These are phyloP conservation scores for Gaeumannomyces tritici DNA, from an alignment of 2,329 filamentous ascomycete species.

Conservation along the genomic window DNA sequence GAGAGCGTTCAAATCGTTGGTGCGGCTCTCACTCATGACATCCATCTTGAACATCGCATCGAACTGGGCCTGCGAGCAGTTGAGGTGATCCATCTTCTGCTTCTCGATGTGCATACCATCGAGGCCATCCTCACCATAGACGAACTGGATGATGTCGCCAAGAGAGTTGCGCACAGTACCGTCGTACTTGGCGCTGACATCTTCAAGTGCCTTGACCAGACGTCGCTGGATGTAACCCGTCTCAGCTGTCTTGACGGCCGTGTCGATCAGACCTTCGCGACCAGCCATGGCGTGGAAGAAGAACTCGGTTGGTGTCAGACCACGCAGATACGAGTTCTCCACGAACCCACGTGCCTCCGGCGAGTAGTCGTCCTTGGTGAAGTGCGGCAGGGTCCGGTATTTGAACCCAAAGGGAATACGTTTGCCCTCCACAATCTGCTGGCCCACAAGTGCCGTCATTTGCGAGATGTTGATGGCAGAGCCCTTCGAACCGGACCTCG, in stretches of 20 bases:
- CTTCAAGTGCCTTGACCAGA: slow-evolving; percentile 94
- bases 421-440: slow-evolving; percentile 97
- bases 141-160: slow-evolving; percentile 92
- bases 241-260: slow-evolving; percentile 97
- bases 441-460: slow-evolving; percentile 96
- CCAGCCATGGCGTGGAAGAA: slow-evolving; percentile 99
- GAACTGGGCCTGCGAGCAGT: slow-evolving; percentile 68
- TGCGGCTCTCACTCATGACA: slow-evolving; percentile 57
- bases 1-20: slow-evolving; percentile 60
- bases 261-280: slow-evolving; percentile 99
- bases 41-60: slow-evolving; percentile 77
- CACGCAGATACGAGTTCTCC: slow-evolving; percentile 96
- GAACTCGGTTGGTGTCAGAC: slow-evolving; percentile 90
- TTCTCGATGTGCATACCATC: slow-evolving; percentile 92
- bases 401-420: slow-evolving; percentile 99
- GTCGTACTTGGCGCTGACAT: slow-evolving; percentile 95
- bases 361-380: slow-evolving; percentile 98
- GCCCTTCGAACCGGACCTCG: slow-evolving; percentile 92
- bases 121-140: slow-evolving; percentile 94
- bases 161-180: slow-evolving; percentile 95
- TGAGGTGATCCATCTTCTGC: slow-evolving; percentile 80
- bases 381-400: slow-evolving; percentile 91
- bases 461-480: slow-evolving; percentile 99
- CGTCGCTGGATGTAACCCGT: slow-evolving; percentile 98
- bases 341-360: slow-evolving; percentile 95